phyloP scores from a whole-genome alignment of 306 rosid genomes.

The Psophocarpus tetragonolobus region DNA sequence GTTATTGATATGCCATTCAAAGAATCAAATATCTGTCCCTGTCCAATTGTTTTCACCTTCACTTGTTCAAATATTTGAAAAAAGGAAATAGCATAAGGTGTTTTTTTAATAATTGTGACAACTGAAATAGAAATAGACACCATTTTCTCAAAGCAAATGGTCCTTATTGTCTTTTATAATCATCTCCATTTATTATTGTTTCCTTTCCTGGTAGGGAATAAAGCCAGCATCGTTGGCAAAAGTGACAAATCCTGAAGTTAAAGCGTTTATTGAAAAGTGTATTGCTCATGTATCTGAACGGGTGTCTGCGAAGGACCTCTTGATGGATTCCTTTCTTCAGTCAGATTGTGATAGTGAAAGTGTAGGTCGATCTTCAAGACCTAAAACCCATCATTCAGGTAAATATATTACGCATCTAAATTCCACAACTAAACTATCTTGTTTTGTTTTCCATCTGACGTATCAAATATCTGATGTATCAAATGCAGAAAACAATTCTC shows the following conservation, averaged over 20 bases:
- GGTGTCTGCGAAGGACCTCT: constrained; percentile 81
- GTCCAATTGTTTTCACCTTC: background rate
- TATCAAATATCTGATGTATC: constrained; percentile 36
- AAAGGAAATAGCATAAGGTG: background rate
- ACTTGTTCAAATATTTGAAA: background rate
- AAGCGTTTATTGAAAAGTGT: constrained; percentile 85
- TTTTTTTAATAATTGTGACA: background rate
- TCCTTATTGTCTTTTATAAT: background rate
- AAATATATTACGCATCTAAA: constrained; percentile 19
- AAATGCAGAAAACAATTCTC: constrained; percentile 49
- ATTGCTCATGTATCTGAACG: constrained; percentile 74
- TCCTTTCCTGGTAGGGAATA: constrained; percentile 69
- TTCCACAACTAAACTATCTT: constrained; percentile 10
- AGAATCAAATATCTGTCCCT: constrained; percentile 18
- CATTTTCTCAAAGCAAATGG: background rate
- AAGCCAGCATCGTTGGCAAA: constrained; percentile 90
- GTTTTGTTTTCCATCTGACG: constrained; percentile 37
- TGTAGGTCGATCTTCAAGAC: constrained; percentile 46
- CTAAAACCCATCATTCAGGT: constrained; percentile 47
- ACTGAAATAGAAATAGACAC: background rate
- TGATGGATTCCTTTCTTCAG: constrained; percentile 81
- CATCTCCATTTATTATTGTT: constrained; percentile 13
- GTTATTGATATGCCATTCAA: constrained; percentile 23
- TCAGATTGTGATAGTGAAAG: constrained; percentile 59
- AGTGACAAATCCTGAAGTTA: constrained; percentile 68